phyloP scores from a whole-genome alignment of 2,329 filamentous ascomycete species.

The Colletotrichum godetiae region DNA sequence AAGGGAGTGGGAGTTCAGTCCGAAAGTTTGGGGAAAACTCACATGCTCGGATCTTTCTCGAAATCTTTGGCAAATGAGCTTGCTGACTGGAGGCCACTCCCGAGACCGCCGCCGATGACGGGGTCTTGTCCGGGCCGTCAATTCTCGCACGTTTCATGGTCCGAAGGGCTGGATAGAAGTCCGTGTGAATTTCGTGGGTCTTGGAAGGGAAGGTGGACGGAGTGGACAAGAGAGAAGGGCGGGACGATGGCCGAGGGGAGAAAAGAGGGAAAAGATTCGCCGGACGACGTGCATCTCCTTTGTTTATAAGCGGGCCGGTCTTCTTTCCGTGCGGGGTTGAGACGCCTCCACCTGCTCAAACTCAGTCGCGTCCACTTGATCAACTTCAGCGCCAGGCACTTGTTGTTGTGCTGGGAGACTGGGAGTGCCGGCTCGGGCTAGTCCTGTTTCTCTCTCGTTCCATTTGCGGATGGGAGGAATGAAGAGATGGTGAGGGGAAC shows the following conservation, averaged over 20 bases:
- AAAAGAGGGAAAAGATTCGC: slow-evolving; percentile 26
- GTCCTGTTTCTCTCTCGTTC: not conserved
- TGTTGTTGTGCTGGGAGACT: not conserved
- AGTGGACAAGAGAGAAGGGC: slow-evolving; percentile 27
- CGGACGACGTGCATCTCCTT: slow-evolving; percentile 17
- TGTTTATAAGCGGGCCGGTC: slow-evolving; percentile 36
- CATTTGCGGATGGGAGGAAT: slow-evolving; percentile 1
- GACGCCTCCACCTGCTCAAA: slow-evolving; percentile 15
- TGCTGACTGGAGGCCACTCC: slow-evolving; percentile 14
- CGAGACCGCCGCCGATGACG: slow-evolving; percentile 21
- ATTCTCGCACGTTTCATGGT: slow-evolving; percentile 35
- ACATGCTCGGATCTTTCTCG: slow-evolving; percentile 47
- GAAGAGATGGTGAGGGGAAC: not conserved
- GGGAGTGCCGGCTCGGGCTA: not conserved
- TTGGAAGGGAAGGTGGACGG: slow-evolving; percentile 19
- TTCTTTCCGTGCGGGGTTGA: slow-evolving; percentile 34
- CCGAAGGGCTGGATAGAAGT: slow-evolving; percentile 21
- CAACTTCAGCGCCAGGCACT: not conserved
- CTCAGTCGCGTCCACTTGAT: slow-evolving; percentile 7
- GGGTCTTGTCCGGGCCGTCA: slow-evolving; percentile 33
- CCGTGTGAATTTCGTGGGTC: slow-evolving; percentile 29
- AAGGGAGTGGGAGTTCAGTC: not conserved
- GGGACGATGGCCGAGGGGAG: slow-evolving; percentile 33
- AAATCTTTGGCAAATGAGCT: slow-evolving; percentile 42
- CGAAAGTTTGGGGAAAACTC: slow-evolving; percentile 29